These are phyloP conservation scores for Epichloe gansuensis DNA, from an alignment of 2,329 filamentous ascomycete genomes.

Conservation along the genomic window DNA sequence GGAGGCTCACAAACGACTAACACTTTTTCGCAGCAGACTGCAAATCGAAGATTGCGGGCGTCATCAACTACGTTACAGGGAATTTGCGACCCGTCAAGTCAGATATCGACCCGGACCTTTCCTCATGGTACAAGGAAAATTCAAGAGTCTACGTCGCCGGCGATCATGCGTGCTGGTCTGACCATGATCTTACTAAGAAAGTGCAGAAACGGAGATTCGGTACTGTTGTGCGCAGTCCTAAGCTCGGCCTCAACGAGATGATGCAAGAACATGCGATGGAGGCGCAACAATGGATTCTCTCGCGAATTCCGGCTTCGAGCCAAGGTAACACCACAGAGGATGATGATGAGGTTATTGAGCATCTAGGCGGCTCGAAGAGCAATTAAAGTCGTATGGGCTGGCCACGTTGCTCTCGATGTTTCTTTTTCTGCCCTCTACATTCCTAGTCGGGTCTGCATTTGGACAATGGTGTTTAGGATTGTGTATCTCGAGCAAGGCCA, in stretches of 20 bases:
- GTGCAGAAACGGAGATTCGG: slow-evolving; percentile 50
- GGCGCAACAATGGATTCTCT: slow-evolving; percentile 38
- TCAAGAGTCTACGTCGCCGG: slow-evolving; percentile 68
- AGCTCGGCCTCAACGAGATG: slow-evolving; percentile 40
- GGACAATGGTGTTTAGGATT: not conserved
- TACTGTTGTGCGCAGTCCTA: slow-evolving; percentile 39
- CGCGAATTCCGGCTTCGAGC: slow-evolving; percentile 21
- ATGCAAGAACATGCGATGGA: slow-evolving; percentile 42
- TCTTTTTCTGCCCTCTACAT: not conserved
- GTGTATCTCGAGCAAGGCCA: not conserved
- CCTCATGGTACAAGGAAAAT: slow-evolving; percentile 72
- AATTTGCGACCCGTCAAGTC: slow-evolving; percentile 67
- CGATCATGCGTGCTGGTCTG: slow-evolving; percentile 65
- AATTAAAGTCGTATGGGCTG: not conserved
- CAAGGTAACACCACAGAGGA: slow-evolving; percentile 38
- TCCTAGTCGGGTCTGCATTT: not conserved
- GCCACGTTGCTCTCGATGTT: not conserved
- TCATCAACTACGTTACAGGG: slow-evolving; percentile 73
- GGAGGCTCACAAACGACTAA: not conserved
- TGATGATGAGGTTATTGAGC: slow-evolving; percentile 17
- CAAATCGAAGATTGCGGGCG: slow-evolving; percentile 54
- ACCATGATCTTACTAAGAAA: slow-evolving; percentile 46
- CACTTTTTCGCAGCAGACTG: slow-evolving; percentile 32
- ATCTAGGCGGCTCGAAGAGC: not conserved
- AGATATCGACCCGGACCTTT: slow-evolving; percentile 60